Conservation (phyloP, 2,329 filamentous ascomycete species). For the Bipolaris zeicola region DNA sequence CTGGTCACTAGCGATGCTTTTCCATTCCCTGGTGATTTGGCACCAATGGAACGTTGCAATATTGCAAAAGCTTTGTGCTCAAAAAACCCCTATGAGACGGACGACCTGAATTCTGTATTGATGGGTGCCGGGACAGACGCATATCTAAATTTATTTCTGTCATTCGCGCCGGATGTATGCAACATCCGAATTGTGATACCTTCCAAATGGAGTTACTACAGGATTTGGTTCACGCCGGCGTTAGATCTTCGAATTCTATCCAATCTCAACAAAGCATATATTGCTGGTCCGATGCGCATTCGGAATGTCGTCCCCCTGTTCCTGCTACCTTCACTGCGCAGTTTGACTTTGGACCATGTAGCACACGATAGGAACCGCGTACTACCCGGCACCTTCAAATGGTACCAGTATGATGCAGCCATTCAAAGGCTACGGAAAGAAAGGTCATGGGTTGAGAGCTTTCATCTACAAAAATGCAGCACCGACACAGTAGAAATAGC, state of each 20-base stretch:
- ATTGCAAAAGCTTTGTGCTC: background rate
- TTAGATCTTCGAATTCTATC: background rate
- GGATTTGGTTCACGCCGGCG: conserved; percentile 5
- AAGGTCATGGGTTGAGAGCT: conserved; percentile 5
- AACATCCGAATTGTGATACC: background rate
- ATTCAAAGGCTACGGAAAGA: background rate
- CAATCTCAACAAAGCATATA: background rate
- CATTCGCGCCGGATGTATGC: conserved; percentile 2
- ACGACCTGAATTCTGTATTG: background rate
- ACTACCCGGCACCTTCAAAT: background rate
- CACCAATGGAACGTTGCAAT: background rate
- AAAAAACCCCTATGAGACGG: background rate
- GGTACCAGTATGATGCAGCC: background rate
- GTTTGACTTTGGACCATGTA: conserved; percentile 1
- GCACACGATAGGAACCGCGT: background rate
- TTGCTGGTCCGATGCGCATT: conserved; percentile 1
- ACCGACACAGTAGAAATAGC: background rate
- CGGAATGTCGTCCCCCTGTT: conserved; percentile 6
- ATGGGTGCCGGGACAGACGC: background rate
- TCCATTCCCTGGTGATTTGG: background rate
- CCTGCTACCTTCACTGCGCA: conserved; percentile 5
- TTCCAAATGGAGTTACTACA: background rate
- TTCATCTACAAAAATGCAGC: background rate
- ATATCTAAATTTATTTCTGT: background rate
- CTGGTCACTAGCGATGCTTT: conserved; percentile 1